These are phyloP conservation scores for Dactylonectria macrodidyma DNA, from an alignment of 2,329 filamentous ascomycete species.

Conservation along the genomic window DNA sequence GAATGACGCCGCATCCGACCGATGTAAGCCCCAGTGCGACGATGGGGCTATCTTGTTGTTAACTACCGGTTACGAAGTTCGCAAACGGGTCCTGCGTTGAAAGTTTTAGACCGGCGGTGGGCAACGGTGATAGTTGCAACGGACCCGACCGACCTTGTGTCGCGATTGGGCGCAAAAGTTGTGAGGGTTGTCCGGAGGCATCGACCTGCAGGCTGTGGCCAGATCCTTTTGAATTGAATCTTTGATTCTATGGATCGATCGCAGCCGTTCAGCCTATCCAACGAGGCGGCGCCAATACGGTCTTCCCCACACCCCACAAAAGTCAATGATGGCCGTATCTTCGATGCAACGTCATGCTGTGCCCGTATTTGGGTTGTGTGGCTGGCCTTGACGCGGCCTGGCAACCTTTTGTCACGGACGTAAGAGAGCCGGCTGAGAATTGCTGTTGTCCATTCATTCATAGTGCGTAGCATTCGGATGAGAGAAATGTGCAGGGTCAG, in stretches of 20 bases:
- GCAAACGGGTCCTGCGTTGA: background rate
- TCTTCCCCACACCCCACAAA: conserved; percentile 21
- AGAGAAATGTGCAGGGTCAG: background rate
- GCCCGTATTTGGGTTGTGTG: conserved; percentile 15
- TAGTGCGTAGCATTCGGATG: background rate
- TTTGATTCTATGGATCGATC: conserved; percentile 26
- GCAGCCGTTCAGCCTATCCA: conserved; percentile 16
- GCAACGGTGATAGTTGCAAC: background rate
- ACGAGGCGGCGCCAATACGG: conserved; percentile 10
- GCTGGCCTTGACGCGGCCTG: conserved; percentile 26
- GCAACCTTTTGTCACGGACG: background rate
- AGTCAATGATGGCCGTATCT: conserved; percentile 14
- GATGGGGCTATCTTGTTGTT: conserved; percentile 3
- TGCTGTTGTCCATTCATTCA: too few species aligned
- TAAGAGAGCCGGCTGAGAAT: too few species aligned
- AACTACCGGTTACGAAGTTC: conserved; percentile 6
- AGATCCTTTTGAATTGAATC: conserved; percentile 13
- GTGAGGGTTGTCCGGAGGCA: conserved; percentile 10
- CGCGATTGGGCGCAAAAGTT: conserved; percentile 21
- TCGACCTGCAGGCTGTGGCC: conserved; percentile 17
- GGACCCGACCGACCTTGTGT: conserved; percentile 7
- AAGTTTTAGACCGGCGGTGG: background rate
- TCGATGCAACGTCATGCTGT: conserved; percentile 25
- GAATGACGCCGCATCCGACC: background rate
- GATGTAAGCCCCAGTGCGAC: background rate